Percentiles rank a stretch among this genome's conserved stretches.
Evolutionary conservation across 371 early-diverging fungal species (phyloP).

Genomic region (Mucor indicus): DNA sequence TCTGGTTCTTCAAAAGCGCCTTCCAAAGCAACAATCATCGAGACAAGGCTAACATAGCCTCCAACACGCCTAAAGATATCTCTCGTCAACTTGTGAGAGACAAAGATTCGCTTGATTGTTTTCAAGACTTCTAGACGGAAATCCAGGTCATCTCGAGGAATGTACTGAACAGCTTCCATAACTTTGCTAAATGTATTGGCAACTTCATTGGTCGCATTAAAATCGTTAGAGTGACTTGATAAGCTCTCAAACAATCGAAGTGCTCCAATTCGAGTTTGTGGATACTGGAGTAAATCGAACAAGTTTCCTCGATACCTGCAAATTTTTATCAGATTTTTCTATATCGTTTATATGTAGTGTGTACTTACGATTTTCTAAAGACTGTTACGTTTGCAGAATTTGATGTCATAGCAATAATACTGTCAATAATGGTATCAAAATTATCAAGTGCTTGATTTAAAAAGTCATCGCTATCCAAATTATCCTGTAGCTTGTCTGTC

Average conservation of each 20-base stretch:
- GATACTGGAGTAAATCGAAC: constrained; percentile 55
- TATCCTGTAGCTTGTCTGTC: constrained; percentile 29
- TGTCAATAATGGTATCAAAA: constrained; percentile 53
- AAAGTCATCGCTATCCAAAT: constrained; percentile 22
- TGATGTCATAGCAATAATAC: constrained; percentile 45
- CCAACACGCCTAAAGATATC: constrained; percentile 62
- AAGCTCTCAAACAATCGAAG: constrained; percentile 52
- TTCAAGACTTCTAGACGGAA: constrained; percentile 56
- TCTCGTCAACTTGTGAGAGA: constrained; percentile 35
- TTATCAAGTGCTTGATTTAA: constrained; percentile 44
- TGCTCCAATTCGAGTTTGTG: constrained; percentile 52
- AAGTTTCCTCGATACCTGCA: constrained; percentile 48
- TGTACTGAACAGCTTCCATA: constrained; percentile 60
- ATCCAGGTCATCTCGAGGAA: constrained; percentile 55
- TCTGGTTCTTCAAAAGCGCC: constrained; percentile 45
- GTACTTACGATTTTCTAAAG: constrained; percentile 38
- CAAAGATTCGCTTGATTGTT: constrained; percentile 51
- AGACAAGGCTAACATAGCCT: constrained; percentile 64
- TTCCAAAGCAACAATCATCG: constrained; percentile 62
- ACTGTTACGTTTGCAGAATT: constrained; percentile 27
- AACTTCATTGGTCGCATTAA: neutral
- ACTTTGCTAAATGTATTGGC: constrained; percentile 46
- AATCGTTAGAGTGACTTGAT: constrained; percentile 38
- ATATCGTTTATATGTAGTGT: neutral
- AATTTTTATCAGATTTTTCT: neutral